Evolutionary conservation across 2,329 filamentous ascomycete species (phyloP).

Genomic region (Arthroderma uncinatum): DNA sequence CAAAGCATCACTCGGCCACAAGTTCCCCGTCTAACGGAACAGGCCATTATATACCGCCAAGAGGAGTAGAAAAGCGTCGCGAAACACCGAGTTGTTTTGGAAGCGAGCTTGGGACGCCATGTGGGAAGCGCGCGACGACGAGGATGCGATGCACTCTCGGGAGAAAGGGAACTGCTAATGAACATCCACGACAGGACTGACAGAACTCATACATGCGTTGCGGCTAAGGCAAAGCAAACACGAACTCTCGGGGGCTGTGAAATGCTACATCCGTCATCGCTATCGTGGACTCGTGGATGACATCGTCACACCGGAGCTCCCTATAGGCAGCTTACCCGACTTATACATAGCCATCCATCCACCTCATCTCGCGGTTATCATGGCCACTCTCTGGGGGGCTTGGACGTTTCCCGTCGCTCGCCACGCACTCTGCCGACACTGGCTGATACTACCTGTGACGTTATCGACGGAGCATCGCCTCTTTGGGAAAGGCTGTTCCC

Average conservation of each 20-base stretch:
- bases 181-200: too few relatives aligned
- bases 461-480: background rate
- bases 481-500: background rate
- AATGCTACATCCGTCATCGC: slow-evolving; percentile 2
- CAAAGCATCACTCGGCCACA: too few relatives aligned
- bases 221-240: too few relatives aligned
- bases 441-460: background rate
- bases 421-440: background rate
- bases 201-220: too few relatives aligned
- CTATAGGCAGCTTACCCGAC: too few relatives aligned
- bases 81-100: background rate
- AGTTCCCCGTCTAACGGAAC: too few relatives aligned
- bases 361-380: background rate
- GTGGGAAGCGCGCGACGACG: too few relatives aligned
- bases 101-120: background rate
- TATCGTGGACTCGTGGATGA: too few relatives aligned
- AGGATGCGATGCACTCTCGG: too few relatives aligned
- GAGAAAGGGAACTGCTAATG: too few relatives aligned
- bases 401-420: background rate
- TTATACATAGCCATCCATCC: background rate
- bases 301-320: too few relatives aligned
- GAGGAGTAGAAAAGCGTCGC: background rate
- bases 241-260: background rate
- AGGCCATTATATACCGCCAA: background rate
- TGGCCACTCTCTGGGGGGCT: background rate